Percentiles rank a stretch among this genome's conserved stretches.
These are phyloP conservation scores for Suillus cothurnatus DNA, from an alignment of 768 basidiomycete genomes.

Conservation along the genomic window DNA sequence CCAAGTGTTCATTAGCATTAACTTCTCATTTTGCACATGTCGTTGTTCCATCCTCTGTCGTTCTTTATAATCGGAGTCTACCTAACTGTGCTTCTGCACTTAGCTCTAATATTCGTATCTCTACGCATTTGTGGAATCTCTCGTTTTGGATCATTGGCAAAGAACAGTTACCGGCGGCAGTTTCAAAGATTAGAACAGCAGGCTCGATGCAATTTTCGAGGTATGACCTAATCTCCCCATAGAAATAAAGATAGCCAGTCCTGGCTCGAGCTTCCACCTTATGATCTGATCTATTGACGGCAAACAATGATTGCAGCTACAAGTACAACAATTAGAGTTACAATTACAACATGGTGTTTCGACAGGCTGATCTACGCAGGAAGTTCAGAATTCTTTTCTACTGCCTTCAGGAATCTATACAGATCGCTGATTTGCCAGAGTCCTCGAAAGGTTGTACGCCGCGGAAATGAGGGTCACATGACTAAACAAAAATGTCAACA, in stretches of 20 bases:
- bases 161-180: background rate
- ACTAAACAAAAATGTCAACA: conserved; percentile 36
- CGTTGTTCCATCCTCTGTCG: conserved; percentile 11
- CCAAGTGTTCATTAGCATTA: conserved; percentile 18
- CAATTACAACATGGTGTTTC: background rate
- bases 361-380: background rate
- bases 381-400: background rate
- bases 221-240: background rate
- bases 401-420: background rate
- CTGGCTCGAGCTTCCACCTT: background rate
- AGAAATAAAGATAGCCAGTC: background rate
- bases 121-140: conserved; percentile 26
- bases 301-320: background rate
- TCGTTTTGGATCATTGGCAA: background rate
- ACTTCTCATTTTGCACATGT: conserved; percentile 5
- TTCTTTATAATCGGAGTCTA: conserved; percentile 20
- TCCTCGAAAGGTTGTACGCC: conserved; percentile 81
- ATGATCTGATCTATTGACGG: background rate
- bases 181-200: background rate
- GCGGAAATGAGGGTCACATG: conserved; percentile 86
- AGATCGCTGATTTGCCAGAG: conserved; percentile 28
- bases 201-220: background rate
- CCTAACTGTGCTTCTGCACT: conserved; percentile 18
- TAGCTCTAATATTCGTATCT: conserved; percentile 30
- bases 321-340: background rate